phyloP scores from a whole-genome alignment of 371 early-diverging fungal species.

The Mycotypha africana region DNA sequence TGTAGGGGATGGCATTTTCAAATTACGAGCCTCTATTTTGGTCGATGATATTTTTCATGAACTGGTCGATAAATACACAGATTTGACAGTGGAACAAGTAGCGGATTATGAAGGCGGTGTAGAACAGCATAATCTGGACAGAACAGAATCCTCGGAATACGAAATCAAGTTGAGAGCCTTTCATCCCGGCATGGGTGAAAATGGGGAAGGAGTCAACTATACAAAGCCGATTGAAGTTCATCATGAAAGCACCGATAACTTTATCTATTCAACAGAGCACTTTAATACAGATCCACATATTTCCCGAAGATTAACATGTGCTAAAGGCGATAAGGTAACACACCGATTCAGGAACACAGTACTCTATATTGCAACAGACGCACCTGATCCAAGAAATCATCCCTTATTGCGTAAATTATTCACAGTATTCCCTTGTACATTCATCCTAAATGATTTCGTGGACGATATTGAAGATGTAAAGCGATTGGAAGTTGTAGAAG shows the following conservation, averaged over 20 bases:
- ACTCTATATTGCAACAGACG: conserved; percentile 59
- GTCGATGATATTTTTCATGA: conserved; percentile 42
- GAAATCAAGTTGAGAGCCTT: conserved; percentile 36
- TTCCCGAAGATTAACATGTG: conserved; percentile 6
- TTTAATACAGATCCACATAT: conserved; percentile 4
- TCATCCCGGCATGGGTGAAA: conserved; percentile 10
- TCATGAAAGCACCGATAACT: background rate
- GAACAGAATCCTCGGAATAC: conserved; percentile 36
- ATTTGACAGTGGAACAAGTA: conserved; percentile 27
- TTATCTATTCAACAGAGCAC: background rate
- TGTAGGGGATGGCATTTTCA: conserved; percentile 52
- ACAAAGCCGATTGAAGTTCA: conserved; percentile 21
- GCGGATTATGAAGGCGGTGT: conserved; percentile 21
- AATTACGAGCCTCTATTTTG: conserved; percentile 34
- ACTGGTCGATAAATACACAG: conserved; percentile 33
- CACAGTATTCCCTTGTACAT: conserved; percentile 56
- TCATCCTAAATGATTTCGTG: conserved; percentile 49
- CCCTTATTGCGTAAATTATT: conserved; percentile 52
- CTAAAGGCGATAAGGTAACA: conserved; percentile 8
- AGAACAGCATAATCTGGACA: conserved; percentile 28
- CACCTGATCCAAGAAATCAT: conserved; percentile 46
- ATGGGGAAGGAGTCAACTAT: conserved; percentile 11
- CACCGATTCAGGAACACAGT: conserved; percentile 23
- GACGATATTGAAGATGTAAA: conserved; percentile 39
- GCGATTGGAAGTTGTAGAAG: conserved; percentile 38